Conservation (phyloP, 805 yeast species). For the Nakazawaea siamensis region DNA sequence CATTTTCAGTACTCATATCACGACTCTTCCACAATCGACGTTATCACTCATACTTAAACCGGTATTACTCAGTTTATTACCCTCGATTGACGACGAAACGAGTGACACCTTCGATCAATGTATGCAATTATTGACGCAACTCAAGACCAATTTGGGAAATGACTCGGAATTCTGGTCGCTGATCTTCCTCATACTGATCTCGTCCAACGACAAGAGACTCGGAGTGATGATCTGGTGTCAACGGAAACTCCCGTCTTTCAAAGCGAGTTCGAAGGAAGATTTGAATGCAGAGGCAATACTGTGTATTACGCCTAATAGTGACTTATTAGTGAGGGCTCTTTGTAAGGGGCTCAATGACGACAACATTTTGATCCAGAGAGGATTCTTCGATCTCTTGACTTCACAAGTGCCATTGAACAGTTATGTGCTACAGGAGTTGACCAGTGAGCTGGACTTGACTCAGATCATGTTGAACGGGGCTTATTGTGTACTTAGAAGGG, state of each 20-base stretch:
- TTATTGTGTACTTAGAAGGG: slow-evolving; percentile 65
- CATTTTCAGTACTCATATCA: slow-evolving; percentile 47
- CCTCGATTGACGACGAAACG: slow-evolving; percentile 90
- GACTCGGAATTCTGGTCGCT: slow-evolving; percentile 84
- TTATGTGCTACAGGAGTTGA: slow-evolving; percentile 38
- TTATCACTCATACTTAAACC: slow-evolving; percentile 59
- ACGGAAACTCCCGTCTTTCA: slow-evolving; percentile 50
- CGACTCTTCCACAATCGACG: slow-evolving; percentile 38
- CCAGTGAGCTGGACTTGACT: slow-evolving; percentile 46
- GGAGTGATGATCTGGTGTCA: slow-evolving; percentile 81
- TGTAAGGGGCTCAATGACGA: slow-evolving; percentile 59
- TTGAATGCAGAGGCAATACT: slow-evolving; percentile 38
- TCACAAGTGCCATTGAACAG: slow-evolving; percentile 61
- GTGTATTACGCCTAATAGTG: slow-evolving; percentile 70
- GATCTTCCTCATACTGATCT: slow-evolving; percentile 63
- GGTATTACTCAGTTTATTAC: slow-evolving; percentile 61
- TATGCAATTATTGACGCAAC: slow-evolving; percentile 48
- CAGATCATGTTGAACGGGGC: slow-evolving; percentile 56
- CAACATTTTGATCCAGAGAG: slow-evolving; percentile 72
- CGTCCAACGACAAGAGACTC: slow-evolving; percentile 69
- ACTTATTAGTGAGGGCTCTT: slow-evolving; percentile 68
- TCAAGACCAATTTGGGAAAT: slow-evolving; percentile 49
- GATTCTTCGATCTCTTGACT: slow-evolving; percentile 75
- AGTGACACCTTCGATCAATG: slow-evolving; percentile 70
- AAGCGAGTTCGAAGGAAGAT: slow-evolving; percentile 20